Conservation (phyloP, 768 basidiomycete species). For the Sistotremastrum niveocremeum region DNA sequence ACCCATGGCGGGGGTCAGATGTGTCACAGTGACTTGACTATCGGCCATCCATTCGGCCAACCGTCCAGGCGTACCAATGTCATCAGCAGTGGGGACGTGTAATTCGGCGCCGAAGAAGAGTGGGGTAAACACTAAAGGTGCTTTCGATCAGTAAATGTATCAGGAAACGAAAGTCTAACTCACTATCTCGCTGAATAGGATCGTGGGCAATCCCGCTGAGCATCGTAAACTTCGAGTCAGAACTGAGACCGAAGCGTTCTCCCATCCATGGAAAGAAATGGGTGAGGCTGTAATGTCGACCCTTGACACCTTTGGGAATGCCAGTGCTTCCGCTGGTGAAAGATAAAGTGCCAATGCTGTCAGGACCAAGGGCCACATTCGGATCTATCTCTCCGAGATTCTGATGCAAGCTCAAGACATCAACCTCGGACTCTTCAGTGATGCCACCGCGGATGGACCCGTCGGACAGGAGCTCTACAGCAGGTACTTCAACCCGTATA, state of each 20-base stretch:
- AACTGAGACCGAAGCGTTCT: constrained; percentile 59
- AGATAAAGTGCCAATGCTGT: constrained; percentile 84
- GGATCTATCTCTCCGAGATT: constrained; percentile 58
- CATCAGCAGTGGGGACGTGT: constrained; percentile 91
- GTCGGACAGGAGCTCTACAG: constrained; percentile 56
- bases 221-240: constrained; percentile 88
- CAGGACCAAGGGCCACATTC: constrained; percentile 79
- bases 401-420: constrained; percentile 42
- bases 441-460: constrained; percentile 58
- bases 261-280: constrained; percentile 99
- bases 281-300: constrained; percentile 89
- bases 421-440: constrained; percentile 23
- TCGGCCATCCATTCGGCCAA: constrained; percentile 98
- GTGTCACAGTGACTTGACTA: constrained; percentile 84
- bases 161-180: constrained; percentile 21
- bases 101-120: constrained; percentile 93
- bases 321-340: constrained; percentile 98
- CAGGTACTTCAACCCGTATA: constrained; percentile 85
- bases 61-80: constrained; percentile 92
- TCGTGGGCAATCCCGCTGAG: constrained; percentile 98
- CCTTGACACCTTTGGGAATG: constrained; percentile 95
- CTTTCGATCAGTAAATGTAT: background rate
- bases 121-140: constrained; percentile 79
- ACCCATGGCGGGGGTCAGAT: constrained; percentile 98
- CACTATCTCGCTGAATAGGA: constrained; percentile 97